phyloP scores from a whole-genome alignment of 2,329 filamentous ascomycete species.

The Eurotiales sp. region DNA sequence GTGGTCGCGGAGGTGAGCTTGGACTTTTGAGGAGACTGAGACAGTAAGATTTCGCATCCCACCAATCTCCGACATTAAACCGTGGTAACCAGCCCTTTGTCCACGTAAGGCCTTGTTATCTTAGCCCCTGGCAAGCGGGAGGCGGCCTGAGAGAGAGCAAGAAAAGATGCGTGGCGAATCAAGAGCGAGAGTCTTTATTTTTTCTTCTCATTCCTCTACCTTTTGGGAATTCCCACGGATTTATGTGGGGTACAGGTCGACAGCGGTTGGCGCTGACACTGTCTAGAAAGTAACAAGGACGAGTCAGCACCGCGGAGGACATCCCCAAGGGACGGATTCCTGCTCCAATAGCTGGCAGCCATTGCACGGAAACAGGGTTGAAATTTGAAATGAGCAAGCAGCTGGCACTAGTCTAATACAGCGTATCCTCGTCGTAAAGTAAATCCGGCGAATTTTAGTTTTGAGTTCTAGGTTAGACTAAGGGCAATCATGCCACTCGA shows the following conservation, averaged over 20 bases:
- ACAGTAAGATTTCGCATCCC: too few relatives aligned
- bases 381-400: not conserved
- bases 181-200: not conserved
- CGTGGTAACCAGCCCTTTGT: not conserved
- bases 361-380: not conserved
- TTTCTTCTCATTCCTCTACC: too few relatives aligned
- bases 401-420: not conserved
- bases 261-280: too few relatives aligned
- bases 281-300: not conserved
- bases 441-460: too few relatives aligned
- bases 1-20: too few relatives aligned
- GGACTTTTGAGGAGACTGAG: too few relatives aligned
- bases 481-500: constrained; percentile 1
- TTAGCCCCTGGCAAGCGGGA: not conserved
- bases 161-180: too few relatives aligned
- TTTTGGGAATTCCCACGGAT: not conserved
- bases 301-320: too few relatives aligned
- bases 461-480: too few relatives aligned
- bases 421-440: too few relatives aligned
- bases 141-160: not conserved
- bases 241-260: not conserved
- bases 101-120: not conserved
- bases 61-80: constrained; percentile 12
- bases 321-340: not conserved
- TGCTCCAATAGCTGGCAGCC: not conserved